These are phyloP conservation scores for Spatholobus suberectus DNA, from an alignment of 306 rosid genomes.

Conservation along the genomic window DNA sequence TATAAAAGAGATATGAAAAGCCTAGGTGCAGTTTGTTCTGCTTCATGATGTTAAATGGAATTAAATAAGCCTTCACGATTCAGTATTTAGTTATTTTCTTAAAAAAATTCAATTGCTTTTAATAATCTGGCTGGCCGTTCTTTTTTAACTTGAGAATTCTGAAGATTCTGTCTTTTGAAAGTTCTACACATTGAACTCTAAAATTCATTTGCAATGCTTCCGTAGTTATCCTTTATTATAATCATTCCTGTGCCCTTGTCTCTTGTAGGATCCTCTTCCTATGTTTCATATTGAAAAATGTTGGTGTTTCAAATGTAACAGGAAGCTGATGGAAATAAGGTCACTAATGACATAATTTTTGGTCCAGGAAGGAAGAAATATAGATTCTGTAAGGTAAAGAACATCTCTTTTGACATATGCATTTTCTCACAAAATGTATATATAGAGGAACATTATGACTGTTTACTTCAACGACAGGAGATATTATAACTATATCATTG, in stretches of 20 bases:
- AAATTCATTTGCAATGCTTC: slow-evolving; percentile 3
- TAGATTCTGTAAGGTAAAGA: slow-evolving; percentile 74
- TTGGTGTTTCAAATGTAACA: slow-evolving; percentile 39
- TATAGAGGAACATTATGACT: slow-evolving; percentile 5
- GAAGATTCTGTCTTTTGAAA: not conserved
- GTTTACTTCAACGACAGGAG: not conserved
- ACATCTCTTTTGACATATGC: slow-evolving; percentile 10
- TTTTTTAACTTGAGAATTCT: not conserved
- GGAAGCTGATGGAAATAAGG: slow-evolving; percentile 87
- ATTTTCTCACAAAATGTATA: not conserved
- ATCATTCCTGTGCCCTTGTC: not conserved
- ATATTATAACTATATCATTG: not conserved
- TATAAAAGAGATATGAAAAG: not conserved
- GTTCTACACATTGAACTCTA: not conserved
- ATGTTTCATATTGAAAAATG: slow-evolving; percentile 23
- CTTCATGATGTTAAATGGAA: slow-evolving; percentile 6
- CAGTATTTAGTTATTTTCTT: not conserved
- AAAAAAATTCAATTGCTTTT: not conserved
- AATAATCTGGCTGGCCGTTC: not conserved
- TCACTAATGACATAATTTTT: slow-evolving; percentile 62
- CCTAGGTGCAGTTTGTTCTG: slow-evolving; percentile 1
- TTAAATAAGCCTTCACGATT: not conserved
- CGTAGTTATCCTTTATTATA: not conserved
- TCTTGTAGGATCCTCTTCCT: slow-evolving; percentile 7
- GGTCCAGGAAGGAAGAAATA: slow-evolving; percentile 74